Evolutionary conservation across 495 filamentous ascomycete species (phyloP).

Genomic region (Trichoderma virens): DNA sequence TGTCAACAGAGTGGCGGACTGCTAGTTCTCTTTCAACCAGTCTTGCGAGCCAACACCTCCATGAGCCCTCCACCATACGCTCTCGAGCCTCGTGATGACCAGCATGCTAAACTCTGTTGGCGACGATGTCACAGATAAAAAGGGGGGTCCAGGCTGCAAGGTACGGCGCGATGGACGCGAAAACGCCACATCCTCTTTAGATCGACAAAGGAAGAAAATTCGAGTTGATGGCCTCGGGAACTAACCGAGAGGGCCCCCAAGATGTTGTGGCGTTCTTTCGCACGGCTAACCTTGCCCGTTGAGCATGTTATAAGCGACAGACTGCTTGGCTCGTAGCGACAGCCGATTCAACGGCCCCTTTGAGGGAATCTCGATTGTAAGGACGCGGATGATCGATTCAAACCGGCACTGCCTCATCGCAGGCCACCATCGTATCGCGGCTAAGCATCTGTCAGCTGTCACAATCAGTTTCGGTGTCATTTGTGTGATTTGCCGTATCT

Average conservation of each 20-base stretch:
- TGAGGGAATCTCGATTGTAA: background rate
- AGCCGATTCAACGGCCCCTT: background rate
- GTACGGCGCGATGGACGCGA: background rate
- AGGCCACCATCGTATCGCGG: no score
- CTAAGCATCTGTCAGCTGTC: no score
- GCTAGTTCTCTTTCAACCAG: background rate
- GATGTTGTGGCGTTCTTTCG: background rate
- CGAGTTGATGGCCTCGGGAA: background rate
- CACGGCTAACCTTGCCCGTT: slow-evolving; percentile 1
- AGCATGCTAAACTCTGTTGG: background rate
- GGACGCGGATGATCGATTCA: no score
- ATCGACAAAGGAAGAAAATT: background rate
- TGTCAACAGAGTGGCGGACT: background rate
- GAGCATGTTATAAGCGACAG: background rate
- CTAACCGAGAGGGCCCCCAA: background rate
- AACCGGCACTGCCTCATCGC: no score
- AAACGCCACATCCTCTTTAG: background rate
- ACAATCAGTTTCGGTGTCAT: no score
- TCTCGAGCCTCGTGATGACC: background rate
- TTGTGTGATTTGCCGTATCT: no score
- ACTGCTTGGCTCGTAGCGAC: background rate
- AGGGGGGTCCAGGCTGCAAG: background rate
- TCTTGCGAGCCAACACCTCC: background rate
- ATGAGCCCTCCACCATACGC: background rate
- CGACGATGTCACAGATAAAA: background rate